These are phyloP conservation scores for Colletotrichum sp. DNA, from an alignment of 2,329 filamentous ascomycete genomes.

Conservation along the genomic window DNA sequence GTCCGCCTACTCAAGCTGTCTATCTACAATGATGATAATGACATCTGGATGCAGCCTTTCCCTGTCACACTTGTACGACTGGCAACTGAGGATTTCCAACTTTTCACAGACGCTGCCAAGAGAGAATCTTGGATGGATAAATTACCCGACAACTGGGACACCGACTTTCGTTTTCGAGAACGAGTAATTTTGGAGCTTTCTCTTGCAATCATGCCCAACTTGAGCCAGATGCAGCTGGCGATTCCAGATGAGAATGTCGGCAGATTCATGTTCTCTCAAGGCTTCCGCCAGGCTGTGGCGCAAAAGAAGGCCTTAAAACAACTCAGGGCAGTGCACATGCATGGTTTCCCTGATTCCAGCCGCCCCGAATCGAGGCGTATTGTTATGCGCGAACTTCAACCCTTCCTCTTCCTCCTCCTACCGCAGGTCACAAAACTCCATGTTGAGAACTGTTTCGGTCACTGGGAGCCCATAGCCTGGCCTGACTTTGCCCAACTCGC, in stretches of 20 bases:
- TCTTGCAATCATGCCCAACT: neutral
- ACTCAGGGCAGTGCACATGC: neutral
- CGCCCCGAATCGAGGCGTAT: rapidly evolving
- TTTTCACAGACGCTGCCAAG: neutral
- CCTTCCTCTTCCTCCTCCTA: neutral
- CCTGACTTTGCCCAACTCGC: neutral
- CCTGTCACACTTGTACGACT: no score
- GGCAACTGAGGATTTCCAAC: neutral
- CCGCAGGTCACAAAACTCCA: neutral
- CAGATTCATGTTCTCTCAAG: neutral
- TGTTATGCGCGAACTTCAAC: neutral
- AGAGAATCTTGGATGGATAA: neutral
- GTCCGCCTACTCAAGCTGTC: neutral
- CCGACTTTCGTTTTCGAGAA: no score
- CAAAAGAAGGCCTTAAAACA: neutral
- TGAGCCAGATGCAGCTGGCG: neutral
- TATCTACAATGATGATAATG: neutral
- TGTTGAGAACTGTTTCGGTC: neutral
- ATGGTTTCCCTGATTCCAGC: neutral
- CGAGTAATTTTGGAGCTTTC: neutral
- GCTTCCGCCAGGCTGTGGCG: neutral
- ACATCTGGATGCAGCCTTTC: no score
- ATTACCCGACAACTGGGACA: no score
- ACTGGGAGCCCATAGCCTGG: no score
- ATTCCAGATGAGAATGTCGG: no score